A percentile compares a stretch with the other conserved stretches of the same genome.
Conservation (phyloP, 2,329 filamentous ascomycete genomes). For the Aspergillus luchuensis region DNA sequence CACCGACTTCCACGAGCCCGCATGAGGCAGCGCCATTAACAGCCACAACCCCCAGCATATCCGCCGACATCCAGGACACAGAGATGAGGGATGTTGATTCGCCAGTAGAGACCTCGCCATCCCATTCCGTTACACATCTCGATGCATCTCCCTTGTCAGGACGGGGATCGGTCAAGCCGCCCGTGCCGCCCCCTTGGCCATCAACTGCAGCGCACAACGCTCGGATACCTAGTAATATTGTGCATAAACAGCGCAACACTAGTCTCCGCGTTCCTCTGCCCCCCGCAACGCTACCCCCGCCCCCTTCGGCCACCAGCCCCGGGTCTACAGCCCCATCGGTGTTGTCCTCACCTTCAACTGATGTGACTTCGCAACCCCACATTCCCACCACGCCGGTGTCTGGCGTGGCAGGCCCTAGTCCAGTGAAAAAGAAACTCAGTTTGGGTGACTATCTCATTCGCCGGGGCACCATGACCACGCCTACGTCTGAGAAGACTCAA, state of each 20-base stretch:
- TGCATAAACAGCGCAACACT: constrained; percentile 19
- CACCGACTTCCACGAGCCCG: constrained; percentile 16
- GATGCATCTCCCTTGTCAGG: constrained; percentile 21
- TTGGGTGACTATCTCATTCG: constrained; percentile 53
- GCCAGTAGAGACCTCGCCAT: constrained; percentile 23
- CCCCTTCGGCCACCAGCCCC: constrained; percentile 32
- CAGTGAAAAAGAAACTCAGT: constrained; percentile 54
- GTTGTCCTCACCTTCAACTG: constrained; percentile 31
- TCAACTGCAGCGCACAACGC: constrained; percentile 42
- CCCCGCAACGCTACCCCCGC: constrained; percentile 20
- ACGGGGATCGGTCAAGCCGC: constrained; percentile 23
- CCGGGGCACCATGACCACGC: constrained; percentile 43
- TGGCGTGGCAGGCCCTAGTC: constrained; percentile 47
- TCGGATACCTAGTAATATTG: constrained; percentile 28
- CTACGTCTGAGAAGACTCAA: constrained; percentile 45
- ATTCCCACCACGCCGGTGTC: constrained; percentile 27
- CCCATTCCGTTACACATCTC: constrained; percentile 16
- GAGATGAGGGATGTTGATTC: constrained; percentile 51
- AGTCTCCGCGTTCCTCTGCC: constrained; percentile 35
- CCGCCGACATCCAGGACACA: constrained; percentile 37
- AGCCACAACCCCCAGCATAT: constrained; percentile 13
- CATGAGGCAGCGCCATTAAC: constrained; percentile 13
- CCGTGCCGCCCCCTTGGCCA: constrained; percentile 36
- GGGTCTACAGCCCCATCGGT: constrained; percentile 33
- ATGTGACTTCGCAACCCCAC: constrained; percentile 27